Conservation (phyloP, 2,329 filamentous ascomycete genomes). For the Exophiala xenobiotica region DNA sequence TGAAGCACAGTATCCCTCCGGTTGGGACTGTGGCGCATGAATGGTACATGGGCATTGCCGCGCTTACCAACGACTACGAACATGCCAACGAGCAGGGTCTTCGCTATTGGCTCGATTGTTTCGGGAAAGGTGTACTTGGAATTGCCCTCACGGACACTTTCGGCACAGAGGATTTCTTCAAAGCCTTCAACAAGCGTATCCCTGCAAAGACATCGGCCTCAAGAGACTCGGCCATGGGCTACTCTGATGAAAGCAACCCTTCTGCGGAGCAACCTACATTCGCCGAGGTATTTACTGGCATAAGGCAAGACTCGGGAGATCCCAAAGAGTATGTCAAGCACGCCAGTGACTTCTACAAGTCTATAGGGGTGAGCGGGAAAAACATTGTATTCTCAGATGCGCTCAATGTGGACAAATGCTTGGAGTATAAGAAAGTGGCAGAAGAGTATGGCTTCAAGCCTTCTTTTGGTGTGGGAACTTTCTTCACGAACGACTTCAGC, state of each 20-base stretch:
- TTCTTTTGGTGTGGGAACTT: slow-evolving; percentile 92
- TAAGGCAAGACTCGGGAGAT: slow-evolving; percentile 88
- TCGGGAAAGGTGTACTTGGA: slow-evolving; percentile 77
- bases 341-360: slow-evolving; percentile 79
- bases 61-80: slow-evolving; percentile 82
- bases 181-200: slow-evolving; percentile 72
- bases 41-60: slow-evolving; percentile 99
- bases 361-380: slow-evolving; percentile 74
- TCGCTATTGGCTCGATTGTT: slow-evolving; percentile 85
- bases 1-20: slow-evolving; percentile 81
- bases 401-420: slow-evolving; percentile 82
- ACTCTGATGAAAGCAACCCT: slow-evolving; percentile 28
- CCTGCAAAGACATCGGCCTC: slow-evolving; percentile 45
- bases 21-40: slow-evolving; percentile 93
- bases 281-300: slow-evolving; percentile 77
- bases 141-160: slow-evolving; percentile 97
- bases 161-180: slow-evolving; percentile 84
- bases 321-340: slow-evolving; percentile 74
- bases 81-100: slow-evolving; percentile 81
- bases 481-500: slow-evolving; percentile 91
- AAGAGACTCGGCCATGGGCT: slow-evolving; percentile 43
- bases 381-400: slow-evolving; percentile 94
- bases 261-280: slow-evolving; percentile 59
- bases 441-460: slow-evolving; percentile 79
- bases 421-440: slow-evolving; percentile 83